Evolutionary conservation across 1,284 basidiomycete species (phyloP).

Genomic region (Tilletia indica): DNA sequence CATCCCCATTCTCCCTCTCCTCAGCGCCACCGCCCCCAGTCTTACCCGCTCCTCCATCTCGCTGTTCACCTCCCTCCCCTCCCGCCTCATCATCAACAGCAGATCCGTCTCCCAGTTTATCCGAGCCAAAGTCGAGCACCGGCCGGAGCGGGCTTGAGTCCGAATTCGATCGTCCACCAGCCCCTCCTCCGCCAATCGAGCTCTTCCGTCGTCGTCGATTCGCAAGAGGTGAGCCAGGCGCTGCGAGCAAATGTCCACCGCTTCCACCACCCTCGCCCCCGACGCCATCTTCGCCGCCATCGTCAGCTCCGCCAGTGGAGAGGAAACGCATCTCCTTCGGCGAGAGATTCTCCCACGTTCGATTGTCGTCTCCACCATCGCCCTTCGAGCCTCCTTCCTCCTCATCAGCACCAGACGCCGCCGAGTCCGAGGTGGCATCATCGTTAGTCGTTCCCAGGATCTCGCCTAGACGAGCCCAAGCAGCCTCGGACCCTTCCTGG

Average conservation of each 20-base stretch:
- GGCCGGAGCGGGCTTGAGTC: conserved; percentile 39
- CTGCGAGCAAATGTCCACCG: background rate
- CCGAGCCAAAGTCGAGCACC: conserved; percentile 33
- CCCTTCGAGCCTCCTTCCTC: conserved; percentile 12
- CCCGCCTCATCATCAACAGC: conserved; percentile 33
- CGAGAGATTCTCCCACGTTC: conserved; percentile 51
- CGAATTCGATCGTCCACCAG: conserved; percentile 29
- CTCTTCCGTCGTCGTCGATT: background rate
- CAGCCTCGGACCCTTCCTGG: conserved; percentile 39
- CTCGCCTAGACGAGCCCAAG: conserved; percentile 48
- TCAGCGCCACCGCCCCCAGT: conserved; percentile 6
- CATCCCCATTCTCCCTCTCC: conserved; percentile 21
- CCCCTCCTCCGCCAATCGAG: background rate
- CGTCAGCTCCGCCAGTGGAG: conserved; percentile 23
- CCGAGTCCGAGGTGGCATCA: conserved; percentile 23
- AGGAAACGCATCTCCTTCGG: conserved; percentile 52
- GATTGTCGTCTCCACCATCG: conserved; percentile 35
- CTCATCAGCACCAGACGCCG: conserved; percentile 19
- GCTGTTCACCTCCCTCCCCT: conserved; percentile 24
- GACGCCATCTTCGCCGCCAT: background rate
- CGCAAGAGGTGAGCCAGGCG: conserved; percentile 16
- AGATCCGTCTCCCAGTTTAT: conserved; percentile 35
- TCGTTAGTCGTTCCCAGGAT: conserved; percentile 37
- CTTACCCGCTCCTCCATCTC: background rate
- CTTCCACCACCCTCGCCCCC: background rate